Evolutionary conservation across 352 stramenopile species (phyloP).

Genomic region (Blastocystis hominis): DNA sequence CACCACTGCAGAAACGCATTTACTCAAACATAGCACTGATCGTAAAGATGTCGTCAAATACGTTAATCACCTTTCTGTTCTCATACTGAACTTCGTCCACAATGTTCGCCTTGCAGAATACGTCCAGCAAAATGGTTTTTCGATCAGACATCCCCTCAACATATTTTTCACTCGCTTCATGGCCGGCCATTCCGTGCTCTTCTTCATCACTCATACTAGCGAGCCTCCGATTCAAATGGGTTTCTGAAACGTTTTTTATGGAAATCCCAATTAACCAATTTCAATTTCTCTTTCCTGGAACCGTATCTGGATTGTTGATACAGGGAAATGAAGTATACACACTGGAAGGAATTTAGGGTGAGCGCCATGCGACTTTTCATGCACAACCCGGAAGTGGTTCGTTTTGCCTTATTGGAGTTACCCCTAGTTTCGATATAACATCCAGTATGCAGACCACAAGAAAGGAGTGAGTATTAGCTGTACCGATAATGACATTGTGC

Average conservation of each 20-base stretch:
- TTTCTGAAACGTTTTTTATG: not conserved
- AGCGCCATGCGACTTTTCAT: slow-evolving; percentile 33
- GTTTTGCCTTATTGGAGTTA: not conserved
- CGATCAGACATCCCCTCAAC: not conserved
- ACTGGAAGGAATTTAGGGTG: slow-evolving; percentile 48
- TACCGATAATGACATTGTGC: slow-evolving; percentile 49
- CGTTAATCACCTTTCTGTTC: not conserved
- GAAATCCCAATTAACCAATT: not conserved
- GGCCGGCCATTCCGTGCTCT: not conserved
- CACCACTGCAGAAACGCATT: not conserved
- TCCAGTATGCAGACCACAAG: slow-evolving; percentile 53
- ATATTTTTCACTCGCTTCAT: not conserved
- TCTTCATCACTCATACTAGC: not conserved
- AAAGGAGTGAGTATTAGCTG: slow-evolving; percentile 36
- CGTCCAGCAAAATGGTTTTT: not conserved
- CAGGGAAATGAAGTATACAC: slow-evolving; percentile 28
- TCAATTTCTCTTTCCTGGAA: not conserved
- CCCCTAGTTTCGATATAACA: slow-evolving; percentile 46
- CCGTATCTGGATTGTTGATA: too few relatives aligned
- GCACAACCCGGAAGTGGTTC: slow-evolving; percentile 34
- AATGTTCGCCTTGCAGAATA: not conserved
- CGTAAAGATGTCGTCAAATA: slow-evolving; percentile 9
- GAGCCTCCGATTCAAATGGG: not conserved
- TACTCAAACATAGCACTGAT: slow-evolving; percentile 24
- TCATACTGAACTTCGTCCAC: slow-evolving; percentile 36